A percentile compares a stretch with the other conserved stretches of the same genome.
These are phyloP conservation scores for Neoboletus brunneissimus DNA, from an alignment of 768 basidiomycete genomes.

Conservation along the genomic window DNA sequence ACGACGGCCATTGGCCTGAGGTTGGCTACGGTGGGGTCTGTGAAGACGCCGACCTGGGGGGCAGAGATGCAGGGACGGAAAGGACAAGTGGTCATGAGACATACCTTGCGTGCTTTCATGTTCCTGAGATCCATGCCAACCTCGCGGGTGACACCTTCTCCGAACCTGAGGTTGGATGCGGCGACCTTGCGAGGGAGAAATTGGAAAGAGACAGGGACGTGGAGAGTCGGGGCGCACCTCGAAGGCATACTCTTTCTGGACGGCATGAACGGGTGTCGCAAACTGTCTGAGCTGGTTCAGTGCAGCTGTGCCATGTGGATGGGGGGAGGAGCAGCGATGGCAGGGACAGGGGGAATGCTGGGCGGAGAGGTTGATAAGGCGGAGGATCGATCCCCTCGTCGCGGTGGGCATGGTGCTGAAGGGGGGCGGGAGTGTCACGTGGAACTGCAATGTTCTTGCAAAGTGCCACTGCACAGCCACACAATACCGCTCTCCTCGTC, in stretches of 20 bases:
- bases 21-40: constrained; percentile 81
- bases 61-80: constrained; percentile 5
- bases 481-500: neutral
- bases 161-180: constrained; percentile 85
- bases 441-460: neutral
- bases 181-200: constrained; percentile 53
- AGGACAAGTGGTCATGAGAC: neutral
- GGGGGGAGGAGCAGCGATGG: constrained; percentile 56
- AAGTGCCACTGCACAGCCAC: constrained; percentile 17
- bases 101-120: constrained; percentile 83
- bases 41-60: constrained; percentile 89
- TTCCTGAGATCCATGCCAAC: constrained; percentile 95
- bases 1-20: constrained; percentile 82
- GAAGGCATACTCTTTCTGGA: constrained; percentile 89
- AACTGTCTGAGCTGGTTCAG: constrained; percentile 65
- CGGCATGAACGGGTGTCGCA: constrained; percentile 69
- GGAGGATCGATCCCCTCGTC: constrained; percentile 61
- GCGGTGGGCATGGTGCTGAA: constrained; percentile 37
- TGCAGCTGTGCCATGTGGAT: constrained; percentile 39
- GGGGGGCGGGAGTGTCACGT: constrained; percentile 4
- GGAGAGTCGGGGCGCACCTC: constrained; percentile 50
- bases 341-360: constrained; percentile 79
- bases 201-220: neutral
- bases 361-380: constrained; percentile 67
- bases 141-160: constrained; percentile 85